Evolutionary conservation across 176 grass and related monocot species (phyloP).

Genomic region (Ensete glaucum): DNA sequence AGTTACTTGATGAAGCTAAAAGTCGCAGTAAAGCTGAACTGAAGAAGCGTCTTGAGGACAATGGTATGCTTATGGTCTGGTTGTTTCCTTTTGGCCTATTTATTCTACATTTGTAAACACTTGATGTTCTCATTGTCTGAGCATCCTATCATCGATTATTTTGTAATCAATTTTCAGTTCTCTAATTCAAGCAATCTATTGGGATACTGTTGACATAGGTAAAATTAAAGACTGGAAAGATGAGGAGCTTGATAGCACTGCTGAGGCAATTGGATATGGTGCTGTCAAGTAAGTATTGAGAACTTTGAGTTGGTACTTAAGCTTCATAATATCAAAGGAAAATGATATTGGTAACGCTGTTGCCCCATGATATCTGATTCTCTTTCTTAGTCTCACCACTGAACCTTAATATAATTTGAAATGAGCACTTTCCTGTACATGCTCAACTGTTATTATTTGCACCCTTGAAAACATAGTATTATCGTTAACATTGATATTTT

Average conservation of each 20-base stretch:
- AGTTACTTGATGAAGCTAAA: conserved; percentile 95
- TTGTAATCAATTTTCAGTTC: no score
- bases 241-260: conserved; percentile 75
- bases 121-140: not conserved
- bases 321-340: not conserved
- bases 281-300: conserved; percentile 62
- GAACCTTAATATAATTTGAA: no score
- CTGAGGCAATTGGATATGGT: conserved; percentile 92
- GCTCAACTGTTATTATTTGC: not conserved
- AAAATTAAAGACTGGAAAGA: conserved; percentile 35
- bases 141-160: no score
- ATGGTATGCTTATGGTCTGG: conserved; percentile 31
- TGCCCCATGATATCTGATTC: not conserved
- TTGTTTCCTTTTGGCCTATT: not conserved
- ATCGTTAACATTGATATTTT: not conserved
- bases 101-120: not conserved
- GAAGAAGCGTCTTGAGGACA: conserved; percentile 49
- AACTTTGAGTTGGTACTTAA: not conserved
- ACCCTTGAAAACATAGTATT: not conserved
- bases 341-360: not conserved
- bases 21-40: conserved; percentile 67
- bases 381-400: no score
- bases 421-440: no score
- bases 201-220: not conserved
- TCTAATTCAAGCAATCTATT: no score